phyloP scores from a whole-genome alignment of 495 filamentous ascomycete genomes.

The Penicillium goetzii region DNA sequence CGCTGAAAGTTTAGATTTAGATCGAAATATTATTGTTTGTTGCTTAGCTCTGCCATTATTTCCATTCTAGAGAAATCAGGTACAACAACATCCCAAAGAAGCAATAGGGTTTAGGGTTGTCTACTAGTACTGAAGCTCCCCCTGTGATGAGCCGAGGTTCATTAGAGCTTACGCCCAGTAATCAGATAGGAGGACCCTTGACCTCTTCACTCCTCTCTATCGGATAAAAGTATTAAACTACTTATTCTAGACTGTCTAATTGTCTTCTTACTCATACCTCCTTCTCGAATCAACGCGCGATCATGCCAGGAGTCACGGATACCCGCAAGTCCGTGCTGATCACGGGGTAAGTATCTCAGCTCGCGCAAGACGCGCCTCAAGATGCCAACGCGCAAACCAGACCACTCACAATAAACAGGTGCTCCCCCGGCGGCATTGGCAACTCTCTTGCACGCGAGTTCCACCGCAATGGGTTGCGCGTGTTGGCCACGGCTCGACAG shows the following conservation, averaged over 20 bases:
- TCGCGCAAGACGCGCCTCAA: background rate
- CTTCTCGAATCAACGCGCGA: background rate
- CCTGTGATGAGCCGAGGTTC: conserved; percentile 21
- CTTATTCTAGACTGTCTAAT: background rate
- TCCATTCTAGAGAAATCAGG: background rate
- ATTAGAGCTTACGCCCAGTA: conserved; percentile 1
- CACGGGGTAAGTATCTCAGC: conserved; percentile 44
- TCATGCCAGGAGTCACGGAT: conserved; percentile 35
- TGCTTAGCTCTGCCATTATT: background rate
- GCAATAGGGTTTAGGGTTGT: conserved; percentile 30
- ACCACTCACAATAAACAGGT: conserved; percentile 37
- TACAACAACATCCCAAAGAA: conserved; percentile 16
- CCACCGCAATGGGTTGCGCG: conserved; percentile 51
- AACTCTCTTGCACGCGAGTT: conserved; percentile 62
- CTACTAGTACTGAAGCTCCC: background rate
- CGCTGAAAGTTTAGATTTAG: background rate
- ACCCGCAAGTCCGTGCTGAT: conserved; percentile 49
- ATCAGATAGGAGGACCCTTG: background rate
- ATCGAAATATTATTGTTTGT: background rate
- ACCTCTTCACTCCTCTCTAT: background rate
- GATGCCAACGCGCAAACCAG: background rate
- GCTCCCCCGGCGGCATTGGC: conserved; percentile 61
- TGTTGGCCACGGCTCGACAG: conserved; percentile 61
- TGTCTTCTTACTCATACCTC: background rate
- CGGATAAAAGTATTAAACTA: background rate